Evolutionary conservation across 371 early-diverging fungal genomes (phyloP).

Genomic region (Mortierella sp.): DNA sequence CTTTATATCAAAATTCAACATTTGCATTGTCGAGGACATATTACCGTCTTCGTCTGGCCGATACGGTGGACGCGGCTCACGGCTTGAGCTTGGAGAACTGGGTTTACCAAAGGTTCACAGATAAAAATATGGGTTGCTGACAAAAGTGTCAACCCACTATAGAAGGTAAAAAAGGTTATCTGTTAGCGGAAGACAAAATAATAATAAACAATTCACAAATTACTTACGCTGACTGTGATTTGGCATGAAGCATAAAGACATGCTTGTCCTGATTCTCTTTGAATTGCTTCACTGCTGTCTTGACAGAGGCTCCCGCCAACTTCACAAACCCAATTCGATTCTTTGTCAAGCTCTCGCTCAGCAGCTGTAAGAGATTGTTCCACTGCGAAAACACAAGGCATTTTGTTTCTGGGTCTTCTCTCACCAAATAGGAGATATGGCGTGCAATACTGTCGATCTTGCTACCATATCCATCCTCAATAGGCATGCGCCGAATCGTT

Average conservation of each 20-base stretch:
- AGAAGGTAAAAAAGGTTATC: neutral
- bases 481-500: constrained; percentile 17
- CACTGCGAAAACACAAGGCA: constrained; percentile 81
- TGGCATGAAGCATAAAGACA: constrained; percentile 66
- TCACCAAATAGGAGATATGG: constrained; percentile 66
- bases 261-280: constrained; percentile 57
- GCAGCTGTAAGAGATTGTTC: constrained; percentile 67
- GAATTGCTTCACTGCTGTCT: constrained; percentile 54
- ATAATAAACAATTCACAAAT: neutral
- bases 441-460: constrained; percentile 76
- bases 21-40: neutral
- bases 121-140: constrained; percentile 67
- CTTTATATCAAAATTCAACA: neutral
- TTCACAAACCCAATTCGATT: constrained; percentile 68
- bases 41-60: constrained; percentile 52
- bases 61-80: constrained; percentile 63
- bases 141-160: constrained; percentile 60
- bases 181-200: neutral
- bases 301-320: constrained; percentile 27
- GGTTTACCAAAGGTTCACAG: constrained; percentile 66
- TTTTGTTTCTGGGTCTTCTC: constrained; percentile 62
- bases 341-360: constrained; percentile 60
- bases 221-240: constrained; percentile 64
- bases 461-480: constrained; percentile 44
- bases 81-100: constrained; percentile 65